Evolutionary conservation across 768 basidiomycete species (phyloP).

Genomic region (Vishniacozyma victoriae): DNA sequence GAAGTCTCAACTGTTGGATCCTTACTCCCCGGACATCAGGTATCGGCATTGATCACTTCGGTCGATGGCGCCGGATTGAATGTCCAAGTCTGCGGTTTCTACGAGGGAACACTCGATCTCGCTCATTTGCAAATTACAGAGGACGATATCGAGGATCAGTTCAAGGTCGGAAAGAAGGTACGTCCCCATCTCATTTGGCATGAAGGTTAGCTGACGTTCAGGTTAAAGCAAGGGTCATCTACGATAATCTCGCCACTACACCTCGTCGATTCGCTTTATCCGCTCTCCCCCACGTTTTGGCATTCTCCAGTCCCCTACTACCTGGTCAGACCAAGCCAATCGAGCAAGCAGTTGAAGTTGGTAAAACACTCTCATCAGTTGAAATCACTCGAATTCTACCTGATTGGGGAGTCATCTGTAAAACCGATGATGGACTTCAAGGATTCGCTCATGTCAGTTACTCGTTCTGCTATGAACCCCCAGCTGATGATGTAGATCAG

Average conservation of each 20-base stretch:
- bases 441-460: conserved; percentile 80
- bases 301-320: conserved; percentile 48
- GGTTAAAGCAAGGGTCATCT: conserved; percentile 77
- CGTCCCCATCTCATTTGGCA: conserved; percentile 27
- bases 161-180: conserved; percentile 50
- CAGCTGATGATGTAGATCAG: conserved; percentile 64
- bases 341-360: conserved; percentile 64
- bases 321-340: conserved; percentile 43
- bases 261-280: conserved; percentile 82
- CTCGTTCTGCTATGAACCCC: conserved; percentile 4
- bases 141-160: conserved; percentile 47
- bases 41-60: conserved; percentile 73
- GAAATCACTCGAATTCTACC: conserved; percentile 68
- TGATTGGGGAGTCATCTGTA: conserved; percentile 74
- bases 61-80: conserved; percentile 69
- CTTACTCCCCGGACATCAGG: conserved; percentile 76
- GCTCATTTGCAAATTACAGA: conserved; percentile 59
- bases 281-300: conserved; percentile 64
- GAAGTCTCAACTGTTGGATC: conserved; percentile 73
- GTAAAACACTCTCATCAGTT: conserved; percentile 63
- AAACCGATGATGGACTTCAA: conserved; percentile 59
- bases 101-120: conserved; percentile 79
- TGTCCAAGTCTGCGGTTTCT: conserved; percentile 84
- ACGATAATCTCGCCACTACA: conserved; percentile 61
- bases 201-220: conserved; percentile 36